Evolutionary conservation across 495 filamentous ascomycete genomes (phyloP).

Genomic region (Daldinia childiae): DNA sequence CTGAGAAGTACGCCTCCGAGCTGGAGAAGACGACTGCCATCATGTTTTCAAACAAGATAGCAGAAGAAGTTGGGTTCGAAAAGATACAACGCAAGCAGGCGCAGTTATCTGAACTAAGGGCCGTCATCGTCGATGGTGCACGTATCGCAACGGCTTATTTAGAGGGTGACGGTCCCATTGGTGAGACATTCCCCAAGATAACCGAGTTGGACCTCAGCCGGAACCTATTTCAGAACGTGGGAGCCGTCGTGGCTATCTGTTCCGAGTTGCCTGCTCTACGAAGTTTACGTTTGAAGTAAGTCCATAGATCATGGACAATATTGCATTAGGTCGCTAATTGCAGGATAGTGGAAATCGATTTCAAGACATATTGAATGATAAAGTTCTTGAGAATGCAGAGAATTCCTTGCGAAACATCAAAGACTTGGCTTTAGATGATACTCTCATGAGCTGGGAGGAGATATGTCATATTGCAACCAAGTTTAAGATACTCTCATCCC

Average conservation of each 20-base stretch:
- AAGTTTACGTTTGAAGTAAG: slow-evolving; percentile 76
- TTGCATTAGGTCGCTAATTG: slow-evolving; percentile 14
- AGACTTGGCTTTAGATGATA: slow-evolving; percentile 78
- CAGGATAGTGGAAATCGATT: slow-evolving; percentile 79
- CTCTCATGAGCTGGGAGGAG: slow-evolving; percentile 76
- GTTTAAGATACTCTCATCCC: slow-evolving; percentile 68
- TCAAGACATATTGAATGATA: slow-evolving; percentile 51
- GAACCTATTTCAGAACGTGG: slow-evolving; percentile 76
- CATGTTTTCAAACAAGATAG: slow-evolving; percentile 81
- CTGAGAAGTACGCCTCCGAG: slow-evolving; percentile 81
- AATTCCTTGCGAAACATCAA: slow-evolving; percentile 64
- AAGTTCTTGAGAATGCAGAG: slow-evolving; percentile 45
- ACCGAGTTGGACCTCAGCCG: slow-evolving; percentile 86
- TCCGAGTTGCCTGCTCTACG: slow-evolving; percentile 67
- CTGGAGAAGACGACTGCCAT: slow-evolving; percentile 61
- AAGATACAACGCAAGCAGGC: slow-evolving; percentile 85
- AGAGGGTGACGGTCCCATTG: slow-evolving; percentile 51
- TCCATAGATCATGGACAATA: slow-evolving; percentile 6
- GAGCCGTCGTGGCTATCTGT: slow-evolving; percentile 75
- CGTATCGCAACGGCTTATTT: slow-evolving; percentile 59
- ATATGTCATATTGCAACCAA: slow-evolving; percentile 59
- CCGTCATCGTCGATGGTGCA: slow-evolving; percentile 83
- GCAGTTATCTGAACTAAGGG: slow-evolving; percentile 76
- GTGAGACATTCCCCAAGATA: slow-evolving; percentile 68
- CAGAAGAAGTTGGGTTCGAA: slow-evolving; percentile 95